Percentiles rank a stretch among this genome's conserved stretches.
phyloP scores from a whole-genome alignment of 345 rosid species.

The Gossypium herbaceum region DNA sequence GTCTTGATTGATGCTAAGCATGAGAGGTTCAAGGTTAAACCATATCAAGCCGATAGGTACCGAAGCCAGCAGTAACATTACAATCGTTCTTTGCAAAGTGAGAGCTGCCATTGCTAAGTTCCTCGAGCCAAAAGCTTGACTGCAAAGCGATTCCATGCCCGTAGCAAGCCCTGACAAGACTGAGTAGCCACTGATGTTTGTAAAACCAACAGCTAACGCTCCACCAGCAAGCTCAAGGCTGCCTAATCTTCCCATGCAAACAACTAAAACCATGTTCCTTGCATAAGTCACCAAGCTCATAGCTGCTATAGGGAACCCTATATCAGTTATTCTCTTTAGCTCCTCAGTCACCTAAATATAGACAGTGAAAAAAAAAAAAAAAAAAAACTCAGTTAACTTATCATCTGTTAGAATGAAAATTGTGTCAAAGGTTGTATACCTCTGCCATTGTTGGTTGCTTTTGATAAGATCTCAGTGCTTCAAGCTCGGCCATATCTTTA shows the following conservation, averaged over 20 bases:
- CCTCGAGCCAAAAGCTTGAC: constrained; percentile 83
- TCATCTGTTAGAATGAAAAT: not conserved
- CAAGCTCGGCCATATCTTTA: constrained; percentile 29
- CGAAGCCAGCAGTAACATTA: constrained; percentile 57
- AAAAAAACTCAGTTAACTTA: not conserved
- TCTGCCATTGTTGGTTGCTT: constrained; percentile 57
- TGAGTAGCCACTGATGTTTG: constrained; percentile 90
- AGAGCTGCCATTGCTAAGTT: constrained; percentile 45
- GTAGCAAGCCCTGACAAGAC: constrained; percentile 80
- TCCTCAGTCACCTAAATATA: constrained; percentile 58
- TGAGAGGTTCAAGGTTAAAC: constrained; percentile 63
- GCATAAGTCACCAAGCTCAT: constrained; percentile 67
- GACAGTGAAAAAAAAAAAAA: not conserved
- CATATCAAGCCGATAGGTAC: constrained; percentile 62
- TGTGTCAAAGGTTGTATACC: constrained; percentile 34
- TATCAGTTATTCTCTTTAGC: constrained; percentile 55
- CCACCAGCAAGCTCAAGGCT: constrained; percentile 93
- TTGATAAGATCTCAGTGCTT: constrained; percentile 37
- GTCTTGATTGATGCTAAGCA: constrained; percentile 63
- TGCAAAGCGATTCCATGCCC: constrained; percentile 91
- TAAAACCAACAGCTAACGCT: constrained; percentile 83
- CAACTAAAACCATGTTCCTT: constrained; percentile 70
- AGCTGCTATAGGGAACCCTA: constrained; percentile 70
- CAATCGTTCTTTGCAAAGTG: constrained; percentile 56
- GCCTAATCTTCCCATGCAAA: constrained; percentile 84